Evolutionary conservation across 2,329 filamentous ascomycete species (phyloP), one percentile per base, ranked within the genome.

Genomic region (Ophiostoma piceae): DNA sequence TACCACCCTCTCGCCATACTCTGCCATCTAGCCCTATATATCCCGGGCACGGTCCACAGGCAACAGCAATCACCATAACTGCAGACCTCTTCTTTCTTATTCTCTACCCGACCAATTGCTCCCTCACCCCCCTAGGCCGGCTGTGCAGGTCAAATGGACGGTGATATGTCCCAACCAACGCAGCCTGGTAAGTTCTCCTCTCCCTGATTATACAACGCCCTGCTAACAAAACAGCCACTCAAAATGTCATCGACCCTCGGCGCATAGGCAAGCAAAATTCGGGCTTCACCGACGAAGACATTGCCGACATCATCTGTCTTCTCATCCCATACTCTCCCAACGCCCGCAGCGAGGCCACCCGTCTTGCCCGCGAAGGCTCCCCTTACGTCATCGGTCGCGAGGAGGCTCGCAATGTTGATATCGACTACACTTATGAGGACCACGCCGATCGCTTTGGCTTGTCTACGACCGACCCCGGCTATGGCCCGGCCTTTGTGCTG

Each of bases 251-350:
- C 73, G 93, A 97, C 77, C 92, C 92, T 57, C 87, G 92, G 73
- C 88, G 92, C 69, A 78, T 91, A 72, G 92, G 92, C 70, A 85
- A 90, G 77, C 90, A 92, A 79, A 91, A 92, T 77, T 95, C 92
- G 57, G 92, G 92, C 70, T 88, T 97, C 72, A 90, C 86, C 68
- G 90, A 94, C 74, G 86, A 91, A 73, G 94, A 97, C 77, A 86
- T 95, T 67, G 87, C 92, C 72, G 94, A 97, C 79, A 92, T 97
- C 74, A 87, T 97, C 73, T 96, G 93, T 80, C 88, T 97, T 70
- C 85, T 98, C 37, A 89, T 96, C 74, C 94, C 94, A 12, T 87
- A 87, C 73, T 92, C 92, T 2, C 83, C 87, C 54, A 85, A 86
- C 29, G 92, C 94, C 26, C 88, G 90, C 73, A 82, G 83, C 73